These are phyloP conservation scores for Trichoderma pleuroti DNA, from an alignment of 2,329 filamentous ascomycete species.

Conservation along the genomic window DNA sequence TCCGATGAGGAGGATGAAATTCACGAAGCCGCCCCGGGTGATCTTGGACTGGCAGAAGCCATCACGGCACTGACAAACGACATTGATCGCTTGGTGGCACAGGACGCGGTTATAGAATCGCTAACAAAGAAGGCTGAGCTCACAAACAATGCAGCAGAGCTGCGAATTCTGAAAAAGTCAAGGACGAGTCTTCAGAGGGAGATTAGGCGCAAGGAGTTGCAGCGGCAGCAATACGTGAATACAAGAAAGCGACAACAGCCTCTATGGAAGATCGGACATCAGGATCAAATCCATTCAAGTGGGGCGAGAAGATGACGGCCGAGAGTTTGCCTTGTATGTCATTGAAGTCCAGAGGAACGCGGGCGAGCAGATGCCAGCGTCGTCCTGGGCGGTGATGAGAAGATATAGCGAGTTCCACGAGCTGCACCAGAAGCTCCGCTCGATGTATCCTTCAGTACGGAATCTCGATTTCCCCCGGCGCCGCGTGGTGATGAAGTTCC, in stretches of 20 bases:
- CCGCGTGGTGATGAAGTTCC: conserved; percentile 92
- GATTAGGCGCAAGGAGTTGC: conserved; percentile 88
- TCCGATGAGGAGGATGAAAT: conserved; percentile 73
- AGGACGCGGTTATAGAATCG: conserved; percentile 88
- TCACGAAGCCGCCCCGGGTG: conserved; percentile 89
- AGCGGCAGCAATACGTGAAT: conserved; percentile 94
- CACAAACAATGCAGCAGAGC: conserved; percentile 91
- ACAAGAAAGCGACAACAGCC: conserved; percentile 95
- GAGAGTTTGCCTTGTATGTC: conserved; percentile 90
- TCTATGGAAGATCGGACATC: conserved; percentile 87
- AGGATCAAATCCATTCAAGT: conserved; percentile 92
- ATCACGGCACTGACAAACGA: conserved; percentile 84
- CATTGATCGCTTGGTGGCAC: conserved; percentile 81
- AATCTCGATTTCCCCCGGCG: conserved; percentile 88
- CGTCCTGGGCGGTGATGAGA: conserved; percentile 86
- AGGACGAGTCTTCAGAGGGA: conserved; percentile 91
- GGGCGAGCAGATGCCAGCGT: conserved; percentile 94
- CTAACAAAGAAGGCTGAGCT: conserved; percentile 90
- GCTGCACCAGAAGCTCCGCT: conserved; percentile 81
- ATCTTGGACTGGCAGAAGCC: conserved; percentile 88
- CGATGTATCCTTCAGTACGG: conserved; percentile 81
- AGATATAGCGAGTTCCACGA: conserved; percentile 97
- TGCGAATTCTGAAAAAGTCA: conserved; percentile 88
- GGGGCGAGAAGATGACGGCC: conserved; percentile 84
- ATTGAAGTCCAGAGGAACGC: conserved; percentile 88